phyloP scores from a whole-genome alignment of 2,329 filamentous ascomycete genomes.

The Penicillium griseofulvum region DNA sequence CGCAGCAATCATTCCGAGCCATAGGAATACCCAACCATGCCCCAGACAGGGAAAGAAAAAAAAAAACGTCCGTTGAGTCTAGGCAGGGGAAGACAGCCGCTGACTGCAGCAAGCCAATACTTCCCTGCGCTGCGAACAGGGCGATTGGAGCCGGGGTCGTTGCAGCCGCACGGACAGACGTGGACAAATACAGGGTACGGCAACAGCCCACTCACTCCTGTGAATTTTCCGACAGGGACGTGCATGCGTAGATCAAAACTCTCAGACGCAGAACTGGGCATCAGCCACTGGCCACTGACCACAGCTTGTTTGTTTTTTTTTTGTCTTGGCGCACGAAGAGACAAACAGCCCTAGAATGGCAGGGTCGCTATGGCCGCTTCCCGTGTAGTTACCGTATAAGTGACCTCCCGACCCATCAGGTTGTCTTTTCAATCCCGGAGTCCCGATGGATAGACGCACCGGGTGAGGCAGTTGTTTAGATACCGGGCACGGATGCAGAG shows the following conservation, averaged over 20 bases:
- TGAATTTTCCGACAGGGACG: neutral
- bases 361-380: slow-evolving; percentile 4
- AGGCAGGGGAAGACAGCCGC: neutral
- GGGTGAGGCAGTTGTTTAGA: neutral
- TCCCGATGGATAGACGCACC: neutral
- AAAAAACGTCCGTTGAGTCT: neutral
- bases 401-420: neutral
- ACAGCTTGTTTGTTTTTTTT: slow-evolving; percentile 4
- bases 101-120: neutral
- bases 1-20: slow-evolving; percentile 14
- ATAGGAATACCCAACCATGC: neutral
- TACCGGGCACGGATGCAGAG: neutral
- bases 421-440: slow-evolving; percentile 4
- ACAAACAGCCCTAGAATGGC: neutral
- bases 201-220: neutral
- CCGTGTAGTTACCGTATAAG: neutral
- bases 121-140: neutral
- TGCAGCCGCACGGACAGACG: slow-evolving; percentile 7
- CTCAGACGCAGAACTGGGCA: neutral
- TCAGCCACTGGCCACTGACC: neutral
- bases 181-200: neutral
- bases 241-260: neutral
- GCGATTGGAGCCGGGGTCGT: slow-evolving; percentile 2
- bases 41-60: neutral
- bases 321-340: neutral